These are phyloP conservation scores for Thymus mandschuricus DNA, from an alignment of 257 asterid species.

Conservation along the genomic window DNA sequence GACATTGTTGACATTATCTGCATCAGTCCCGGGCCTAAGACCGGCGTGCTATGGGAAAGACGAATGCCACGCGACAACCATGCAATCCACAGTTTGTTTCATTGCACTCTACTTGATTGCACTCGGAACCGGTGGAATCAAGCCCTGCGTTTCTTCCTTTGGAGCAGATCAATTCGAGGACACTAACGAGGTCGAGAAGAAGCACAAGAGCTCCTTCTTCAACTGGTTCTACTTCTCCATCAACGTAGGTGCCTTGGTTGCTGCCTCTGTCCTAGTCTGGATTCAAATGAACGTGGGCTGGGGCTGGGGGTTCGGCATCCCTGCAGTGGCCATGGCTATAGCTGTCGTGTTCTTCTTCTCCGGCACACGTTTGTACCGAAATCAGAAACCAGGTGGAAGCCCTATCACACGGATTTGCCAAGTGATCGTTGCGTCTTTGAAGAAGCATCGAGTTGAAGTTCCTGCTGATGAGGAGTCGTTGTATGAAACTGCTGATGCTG, in stretches of 20 bases:
- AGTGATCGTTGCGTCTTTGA: slow-evolving; percentile 38
- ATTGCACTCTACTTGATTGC: slow-evolving; percentile 70
- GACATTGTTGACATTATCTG: slow-evolving; percentile 39
- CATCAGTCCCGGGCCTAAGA: slow-evolving; percentile 36
- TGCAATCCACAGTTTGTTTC: slow-evolving; percentile 51
- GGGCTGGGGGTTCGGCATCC: slow-evolving; percentile 40
- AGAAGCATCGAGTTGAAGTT: slow-evolving; percentile 27
- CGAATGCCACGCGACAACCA: slow-evolving; percentile 48
- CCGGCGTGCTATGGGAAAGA: slow-evolving; percentile 43
- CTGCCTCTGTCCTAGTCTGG: slow-evolving; percentile 36
- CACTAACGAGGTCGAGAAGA: slow-evolving; percentile 34
- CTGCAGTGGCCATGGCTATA: slow-evolving; percentile 37
- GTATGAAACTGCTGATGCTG: slow-evolving; percentile 31
- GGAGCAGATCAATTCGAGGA: slow-evolving; percentile 44
- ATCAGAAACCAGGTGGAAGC: slow-evolving; percentile 78
- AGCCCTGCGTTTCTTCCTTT: slow-evolving; percentile 48
- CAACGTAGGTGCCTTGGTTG: slow-evolving; percentile 37
- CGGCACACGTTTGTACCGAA: slow-evolving; percentile 64
- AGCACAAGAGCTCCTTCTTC: slow-evolving; percentile 56
- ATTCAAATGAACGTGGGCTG: slow-evolving; percentile 38
- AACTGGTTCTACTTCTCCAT: slow-evolving; percentile 73
- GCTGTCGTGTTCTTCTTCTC: slow-evolving; percentile 64
- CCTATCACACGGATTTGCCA: slow-evolving; percentile 66
- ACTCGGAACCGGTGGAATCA: slow-evolving; percentile 81
- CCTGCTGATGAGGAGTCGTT: slow-evolving; percentile 24